Base-by-base conservation (phyloP, 1,139 yeast species). In the Candida frijolesensis region DNA sequence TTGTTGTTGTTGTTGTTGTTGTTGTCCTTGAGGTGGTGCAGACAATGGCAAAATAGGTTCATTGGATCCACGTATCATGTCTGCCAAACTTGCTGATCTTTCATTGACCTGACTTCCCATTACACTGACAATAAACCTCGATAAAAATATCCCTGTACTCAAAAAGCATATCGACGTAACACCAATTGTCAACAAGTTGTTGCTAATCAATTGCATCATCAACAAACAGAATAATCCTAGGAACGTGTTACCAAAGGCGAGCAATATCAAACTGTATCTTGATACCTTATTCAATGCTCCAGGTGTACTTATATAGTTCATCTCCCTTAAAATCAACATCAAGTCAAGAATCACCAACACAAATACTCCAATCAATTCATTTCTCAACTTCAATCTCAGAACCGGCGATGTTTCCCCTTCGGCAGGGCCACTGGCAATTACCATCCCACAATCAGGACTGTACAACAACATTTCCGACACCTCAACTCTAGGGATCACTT, bases 371-470 rank as follows among this genome's bases (percentile, higher is more conserved):
- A 80, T 57, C 18, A 86, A 67, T 15, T 79, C 72, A n/a, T 63
- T 64, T 54, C 81, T 76, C 33, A 79, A 67, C 46, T 75, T 64
- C 22, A 62, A 59, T 45, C 78, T 70, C 46, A 72, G 75, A 3
- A 82, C 74, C 58, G 83, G 89, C 49, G 71, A 67, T 53, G 83
- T 79, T 16, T 79, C 71, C 0, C 96, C 97, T n/a, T 56, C 58
- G n/a, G 81, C 70, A 1, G 39, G 43, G 2, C 57, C 43, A 2
- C 57, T 51, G 3, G 71, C 65, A 10, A 89, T 56, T 0, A 79
- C 65, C 2, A 86, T 63, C 0, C 92, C 96, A 71, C 98, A 92
- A 63, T 92, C 96, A 0, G 97, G 97, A 0, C 97, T 89, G 61
- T 88, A 91, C 16, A 89, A 54, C 22, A 89, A 56, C 5, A 87